A percentile compares a stretch with the other conserved stretches of the same genome.
These are phyloP conservation scores for Penicillium sp. DNA, from an alignment of 2,329 filamentous ascomycete species.

Conservation along the genomic window DNA sequence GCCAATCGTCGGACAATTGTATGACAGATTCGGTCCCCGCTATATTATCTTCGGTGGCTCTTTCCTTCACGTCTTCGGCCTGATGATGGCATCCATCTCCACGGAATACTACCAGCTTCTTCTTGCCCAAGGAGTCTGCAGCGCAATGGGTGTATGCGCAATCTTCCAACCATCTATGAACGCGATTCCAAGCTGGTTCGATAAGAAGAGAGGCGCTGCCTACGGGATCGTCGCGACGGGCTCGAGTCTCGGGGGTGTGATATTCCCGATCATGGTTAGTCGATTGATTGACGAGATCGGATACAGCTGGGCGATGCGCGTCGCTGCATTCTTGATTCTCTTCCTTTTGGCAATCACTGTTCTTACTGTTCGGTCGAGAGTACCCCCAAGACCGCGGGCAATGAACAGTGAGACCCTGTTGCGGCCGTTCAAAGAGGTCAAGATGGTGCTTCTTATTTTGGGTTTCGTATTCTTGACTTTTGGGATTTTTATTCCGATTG, in stretches of 20 bases:
- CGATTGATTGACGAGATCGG: constrained; percentile 54
- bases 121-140: constrained; percentile 55
- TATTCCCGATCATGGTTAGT: constrained; percentile 62
- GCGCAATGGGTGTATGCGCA: constrained; percentile 50
- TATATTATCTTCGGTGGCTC: constrained; percentile 52
- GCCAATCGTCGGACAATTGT: constrained; percentile 61
- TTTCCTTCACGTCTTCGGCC: constrained; percentile 56
- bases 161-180: constrained; percentile 46
- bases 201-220: constrained; percentile 51
- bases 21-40: constrained; percentile 62
- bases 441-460: constrained; percentile 21
- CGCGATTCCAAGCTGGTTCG: constrained; percentile 51
- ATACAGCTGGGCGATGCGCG: constrained; percentile 58
- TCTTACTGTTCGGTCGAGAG: constrained; percentile 51
- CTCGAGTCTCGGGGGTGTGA: constrained; percentile 56
- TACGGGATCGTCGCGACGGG: constrained; percentile 54
- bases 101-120: constrained; percentile 57
- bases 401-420: constrained; percentile 2
- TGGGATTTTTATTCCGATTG: constrained; percentile 31
- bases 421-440: constrained; percentile 25
- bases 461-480: constrained; percentile 29
- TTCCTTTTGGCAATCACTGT: constrained; percentile 54
- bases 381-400: constrained; percentile 29
- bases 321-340: constrained; percentile 61
- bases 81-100: constrained; percentile 59